Evolutionary conservation across 2,329 filamentous ascomycete genomes (phyloP).

Genomic region (Alternaria triticina): DNA sequence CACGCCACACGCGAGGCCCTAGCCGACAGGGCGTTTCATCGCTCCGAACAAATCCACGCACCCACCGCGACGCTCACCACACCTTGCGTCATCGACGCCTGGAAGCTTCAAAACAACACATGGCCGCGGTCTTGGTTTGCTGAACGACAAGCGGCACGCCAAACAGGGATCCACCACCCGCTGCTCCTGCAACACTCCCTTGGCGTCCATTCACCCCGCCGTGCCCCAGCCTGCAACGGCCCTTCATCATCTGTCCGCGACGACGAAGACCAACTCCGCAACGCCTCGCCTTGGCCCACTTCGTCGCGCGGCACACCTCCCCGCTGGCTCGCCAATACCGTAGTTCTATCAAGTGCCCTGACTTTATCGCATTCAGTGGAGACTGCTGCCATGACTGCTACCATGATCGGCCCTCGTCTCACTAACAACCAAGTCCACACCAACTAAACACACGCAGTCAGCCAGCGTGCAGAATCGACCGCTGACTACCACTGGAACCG

Average conservation of each 20-base stretch:
- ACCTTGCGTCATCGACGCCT: conserved; percentile 20
- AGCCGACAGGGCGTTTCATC: conserved; percentile 27
- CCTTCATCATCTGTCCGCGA: conserved; percentile 10
- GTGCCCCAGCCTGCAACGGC: not conserved
- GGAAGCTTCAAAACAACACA: not conserved
- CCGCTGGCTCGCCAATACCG: not conserved
- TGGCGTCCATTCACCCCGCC: not conserved
- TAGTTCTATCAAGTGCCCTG: not conserved
- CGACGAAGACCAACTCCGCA: conserved; percentile 1
- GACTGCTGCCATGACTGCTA: too few relatives aligned
- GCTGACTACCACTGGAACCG: not conserved
- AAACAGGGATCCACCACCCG: conserved; percentile 1
- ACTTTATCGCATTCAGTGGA: not conserved
- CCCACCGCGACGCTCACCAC: conserved; percentile 3
- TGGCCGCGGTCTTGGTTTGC: conserved; percentile 2
- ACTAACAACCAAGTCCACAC: not conserved
- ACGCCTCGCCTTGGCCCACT: not conserved
- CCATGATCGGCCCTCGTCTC: not conserved
- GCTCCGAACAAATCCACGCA: conserved; percentile 22
- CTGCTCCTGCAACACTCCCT: not conserved
- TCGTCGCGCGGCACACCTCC: not conserved
- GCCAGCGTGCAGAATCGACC: not conserved
- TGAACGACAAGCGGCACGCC: conserved; percentile 9
- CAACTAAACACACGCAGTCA: not conserved
- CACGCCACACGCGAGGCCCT: conserved; percentile 24